A percentile compares a stretch with the other conserved stretches of the same genome.
Evolutionary conservation across 768 basidiomycete genomes (phyloP).

Genomic region (Pisolithus orientalis): DNA sequence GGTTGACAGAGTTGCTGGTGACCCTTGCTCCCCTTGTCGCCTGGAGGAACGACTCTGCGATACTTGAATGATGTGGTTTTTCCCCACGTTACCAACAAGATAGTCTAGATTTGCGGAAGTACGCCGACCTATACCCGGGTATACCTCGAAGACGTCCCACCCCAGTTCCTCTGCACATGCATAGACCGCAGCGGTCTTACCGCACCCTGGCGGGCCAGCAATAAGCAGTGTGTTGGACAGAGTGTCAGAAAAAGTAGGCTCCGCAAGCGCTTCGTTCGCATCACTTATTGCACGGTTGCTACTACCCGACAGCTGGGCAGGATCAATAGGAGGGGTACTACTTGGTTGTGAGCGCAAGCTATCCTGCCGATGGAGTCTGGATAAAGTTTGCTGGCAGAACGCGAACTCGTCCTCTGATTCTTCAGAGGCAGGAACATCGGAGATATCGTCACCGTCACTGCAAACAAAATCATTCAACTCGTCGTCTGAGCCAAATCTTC

Average conservation of each 20-base stretch:
- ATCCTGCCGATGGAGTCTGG: conserved; percentile 12
- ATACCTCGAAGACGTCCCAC: conserved; percentile 96
- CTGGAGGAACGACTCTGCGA: conserved; percentile 9
- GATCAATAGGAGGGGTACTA: not conserved
- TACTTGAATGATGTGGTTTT: conserved; percentile 75
- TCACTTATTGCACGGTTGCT: conserved; percentile 4
- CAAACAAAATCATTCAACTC: conserved; percentile 53
- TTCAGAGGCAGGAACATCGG: conserved; percentile 26
- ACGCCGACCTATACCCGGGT: conserved; percentile 90
- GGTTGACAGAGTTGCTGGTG: conserved; percentile 8
- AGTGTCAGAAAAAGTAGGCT: conserved; percentile 31
- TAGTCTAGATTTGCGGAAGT: conserved; percentile 71
- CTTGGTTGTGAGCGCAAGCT: not conserved
- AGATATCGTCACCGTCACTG: conserved; percentile 27
- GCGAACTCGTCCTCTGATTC: conserved; percentile 33
- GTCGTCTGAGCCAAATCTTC: conserved; percentile 46
- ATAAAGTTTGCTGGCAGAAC: conserved; percentile 19
- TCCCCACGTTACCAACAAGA: conserved; percentile 88
- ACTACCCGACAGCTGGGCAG: conserved; percentile 2
- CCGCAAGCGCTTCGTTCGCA: conserved; percentile 8
- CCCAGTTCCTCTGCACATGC: conserved; percentile 91
- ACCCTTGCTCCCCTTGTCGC: conserved; percentile 7
- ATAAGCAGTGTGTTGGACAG: conserved; percentile 87
- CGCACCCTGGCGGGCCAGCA: conserved; percentile 73
- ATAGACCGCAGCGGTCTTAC: conserved; percentile 91